Evolutionary conservation across 2,329 filamentous ascomycete species (phyloP).

Genomic region (Ilyonectria robusta): DNA sequence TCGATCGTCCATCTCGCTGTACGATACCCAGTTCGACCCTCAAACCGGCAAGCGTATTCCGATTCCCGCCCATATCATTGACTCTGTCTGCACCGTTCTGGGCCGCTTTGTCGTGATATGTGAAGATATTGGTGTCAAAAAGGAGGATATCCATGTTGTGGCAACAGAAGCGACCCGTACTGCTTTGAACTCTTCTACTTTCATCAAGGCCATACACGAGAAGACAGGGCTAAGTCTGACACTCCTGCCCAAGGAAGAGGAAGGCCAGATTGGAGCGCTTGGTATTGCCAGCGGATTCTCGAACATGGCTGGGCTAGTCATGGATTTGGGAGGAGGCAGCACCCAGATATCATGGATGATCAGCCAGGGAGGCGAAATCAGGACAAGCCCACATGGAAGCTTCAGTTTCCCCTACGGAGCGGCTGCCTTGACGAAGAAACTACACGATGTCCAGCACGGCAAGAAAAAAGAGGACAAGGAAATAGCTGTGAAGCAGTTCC

Average conservation of each 20-base stretch:
- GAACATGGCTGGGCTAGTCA: conserved; percentile 74
- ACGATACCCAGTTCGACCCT: conserved; percentile 51
- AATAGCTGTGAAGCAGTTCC: conserved; percentile 60
- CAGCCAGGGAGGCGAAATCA: conserved; percentile 62
- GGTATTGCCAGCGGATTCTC: conserved; percentile 78
- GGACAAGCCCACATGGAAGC: conserved; percentile 67
- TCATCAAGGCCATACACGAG: conserved; percentile 60
- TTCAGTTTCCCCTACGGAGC: conserved; percentile 80
- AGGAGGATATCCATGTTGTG: conserved; percentile 48
- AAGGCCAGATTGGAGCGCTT: conserved; percentile 75
- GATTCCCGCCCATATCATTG: conserved; percentile 48
- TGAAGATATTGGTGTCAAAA: conserved; percentile 44
- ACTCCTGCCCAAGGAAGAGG: conserved; percentile 75
- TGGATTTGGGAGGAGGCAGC: conserved; percentile 81
- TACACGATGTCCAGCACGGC: conserved; percentile 60
- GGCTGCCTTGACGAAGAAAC: conserved; percentile 72
- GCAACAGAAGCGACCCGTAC: conserved; percentile 52
- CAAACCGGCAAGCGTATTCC: conserved; percentile 50
- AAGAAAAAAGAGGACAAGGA: conserved; percentile 57
- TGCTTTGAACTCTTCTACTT: conserved; percentile 48
- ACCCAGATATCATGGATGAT: conserved; percentile 79
- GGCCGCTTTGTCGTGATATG: conserved; percentile 49
- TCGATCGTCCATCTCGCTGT: conserved; percentile 51
- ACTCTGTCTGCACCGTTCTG: conserved; percentile 46
- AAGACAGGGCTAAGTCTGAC: conserved; percentile 72